A percentile compares a stretch with the other conserved stretches of the same genome.
phyloP scores from a whole-genome alignment of 495 filamentous ascomycete genomes.

The Penicillium riverlandense region DNA sequence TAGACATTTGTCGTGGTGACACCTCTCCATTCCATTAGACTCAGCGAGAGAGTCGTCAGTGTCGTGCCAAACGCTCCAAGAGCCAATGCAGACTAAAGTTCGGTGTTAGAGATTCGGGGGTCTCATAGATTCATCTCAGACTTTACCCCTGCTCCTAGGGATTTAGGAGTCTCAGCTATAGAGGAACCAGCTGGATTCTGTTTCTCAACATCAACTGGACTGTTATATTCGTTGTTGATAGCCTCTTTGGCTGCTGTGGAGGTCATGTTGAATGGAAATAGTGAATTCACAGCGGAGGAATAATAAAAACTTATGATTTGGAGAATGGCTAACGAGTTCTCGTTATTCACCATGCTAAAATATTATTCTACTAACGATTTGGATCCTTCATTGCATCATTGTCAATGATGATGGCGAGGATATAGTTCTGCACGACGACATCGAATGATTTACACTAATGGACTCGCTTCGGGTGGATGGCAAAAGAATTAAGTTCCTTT shows the following conservation, averaged over 20 bases:
- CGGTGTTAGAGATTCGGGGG: conserved; percentile 2
- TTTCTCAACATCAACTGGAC: conserved; percentile 8
- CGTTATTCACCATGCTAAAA: not conserved
- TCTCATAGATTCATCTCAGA: not conserved
- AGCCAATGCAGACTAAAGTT: conserved; percentile 32
- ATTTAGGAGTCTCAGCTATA: conserved; percentile 5
- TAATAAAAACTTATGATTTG: too few species aligned
- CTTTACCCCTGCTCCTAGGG: conserved; percentile 20
- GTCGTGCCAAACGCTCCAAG: conserved; percentile 47
- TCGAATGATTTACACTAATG: not conserved
- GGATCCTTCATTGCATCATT: not conserved
- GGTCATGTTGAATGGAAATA: conserved; percentile 3
- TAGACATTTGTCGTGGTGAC: conserved; percentile 39
- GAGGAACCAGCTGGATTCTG: conserved; percentile 2
- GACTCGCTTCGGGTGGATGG: not conserved
- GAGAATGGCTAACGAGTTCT: too few species aligned
- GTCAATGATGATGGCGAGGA: not conserved
- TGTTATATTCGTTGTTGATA: too few species aligned
- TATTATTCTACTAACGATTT: not conserved
- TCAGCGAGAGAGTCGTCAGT: conserved; percentile 39
- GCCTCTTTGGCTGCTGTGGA: conserved; percentile 1
- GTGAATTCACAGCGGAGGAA: too few species aligned
- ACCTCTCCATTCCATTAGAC: conserved; percentile 43
- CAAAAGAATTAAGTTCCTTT: not conserved
- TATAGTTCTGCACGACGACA: not conserved